Evolutionary conservation across 2,329 filamentous ascomycete species (phyloP).

Genomic region (Sphaerostilbella broomeana): DNA sequence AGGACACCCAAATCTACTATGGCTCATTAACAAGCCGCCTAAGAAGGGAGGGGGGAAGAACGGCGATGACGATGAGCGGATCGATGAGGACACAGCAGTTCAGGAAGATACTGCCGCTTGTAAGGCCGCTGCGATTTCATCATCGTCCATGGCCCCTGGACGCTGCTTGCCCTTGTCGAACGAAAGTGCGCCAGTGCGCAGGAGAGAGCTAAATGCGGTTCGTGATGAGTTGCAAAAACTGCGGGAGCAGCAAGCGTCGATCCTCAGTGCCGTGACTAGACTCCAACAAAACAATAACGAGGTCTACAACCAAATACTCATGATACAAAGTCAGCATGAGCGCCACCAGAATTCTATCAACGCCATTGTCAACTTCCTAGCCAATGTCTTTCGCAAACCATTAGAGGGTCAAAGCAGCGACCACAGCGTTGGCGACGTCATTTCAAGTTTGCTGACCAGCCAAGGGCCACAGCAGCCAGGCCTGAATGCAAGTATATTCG

Average conservation of each 20-base stretch:
- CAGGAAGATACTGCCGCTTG: slow-evolving; percentile 18
- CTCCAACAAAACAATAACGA: slow-evolving; percentile 82
- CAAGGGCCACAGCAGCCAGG: slow-evolving; percentile 40
- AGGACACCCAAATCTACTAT: slow-evolving; percentile 84
- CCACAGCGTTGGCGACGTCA: slow-evolving; percentile 77
- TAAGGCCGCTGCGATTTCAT: slow-evolving; percentile 23
- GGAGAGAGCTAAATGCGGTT: slow-evolving; percentile 70
- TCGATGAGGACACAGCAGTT: slow-evolving; percentile 32
- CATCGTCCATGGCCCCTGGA: slow-evolving; percentile 38
- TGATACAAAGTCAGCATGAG: slow-evolving; percentile 86
- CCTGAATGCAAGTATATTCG: slow-evolving; percentile 52
- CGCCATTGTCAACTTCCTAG: slow-evolving; percentile 91
- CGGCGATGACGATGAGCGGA: slow-evolving; percentile 50
- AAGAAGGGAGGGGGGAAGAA: slow-evolving; percentile 58
- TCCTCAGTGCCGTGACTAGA: slow-evolving; percentile 72
- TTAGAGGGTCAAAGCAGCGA: slow-evolving; percentile 73
- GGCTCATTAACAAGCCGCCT: slow-evolving; percentile 95
- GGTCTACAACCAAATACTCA: slow-evolving; percentile 77
- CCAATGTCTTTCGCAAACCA: slow-evolving; percentile 92
- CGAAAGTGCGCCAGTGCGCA: slow-evolving; percentile 48
- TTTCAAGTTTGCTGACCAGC: slow-evolving; percentile 65
- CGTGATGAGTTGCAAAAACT: slow-evolving; percentile 75
- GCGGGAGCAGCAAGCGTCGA: slow-evolving; percentile 78
- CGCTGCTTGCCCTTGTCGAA: too few species aligned
- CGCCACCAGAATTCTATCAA: slow-evolving; percentile 99